Base-by-base conservation (phyloP, 225 moss, liverwort and hornwort species). In the Ulota crispa region DNA sequence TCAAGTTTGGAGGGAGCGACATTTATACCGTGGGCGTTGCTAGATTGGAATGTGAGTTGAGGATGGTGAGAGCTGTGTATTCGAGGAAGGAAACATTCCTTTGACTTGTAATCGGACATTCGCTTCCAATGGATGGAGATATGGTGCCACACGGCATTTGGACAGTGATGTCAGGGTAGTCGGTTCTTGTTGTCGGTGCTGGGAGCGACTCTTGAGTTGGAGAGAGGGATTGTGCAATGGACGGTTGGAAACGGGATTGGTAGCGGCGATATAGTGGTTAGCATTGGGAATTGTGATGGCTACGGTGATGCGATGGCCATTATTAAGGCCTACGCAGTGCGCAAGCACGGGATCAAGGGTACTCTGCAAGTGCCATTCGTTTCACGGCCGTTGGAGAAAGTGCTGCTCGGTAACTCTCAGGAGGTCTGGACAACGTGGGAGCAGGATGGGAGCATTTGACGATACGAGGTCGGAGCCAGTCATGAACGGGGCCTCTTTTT, bases 361-460 rank as follows among this genome's bases (percentile, higher is more conserved):
- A 19, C 26, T 50, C 24, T 86, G 69, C 73, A 85, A 78, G 43
- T 80, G 80, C 77, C 72, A 78, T 43, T 68, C 84, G 9, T 69
- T 80, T 64, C 77, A 56, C 39, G 72, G 83, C 68, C 21, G 68
- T 12, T 64, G 85, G 82, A 88, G 20, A 43, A 85, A 69, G 64
- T 79, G 83, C 81, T 52, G 72, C 24, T 83, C 72, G 72, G 42
- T 68, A 43, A 60, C 42, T 24, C 82, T 73, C 41, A 82, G 74
- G 30, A 63, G 80, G 70, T 73, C 77, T 13, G 76, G 79, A n/a
- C 83, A 79, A 42, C 64, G 83, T 53, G 85, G 87, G 50, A 80
- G 64, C 57, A 86, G 82, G 55, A 70, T 84, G 59, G 90, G 90
- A 57, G 86, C 82, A 47, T 82, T 88, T 77, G 84, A 90, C 21